Conservation (phyloP, 2,329 filamentous ascomycete species). For the Botrytis sinoallii region DNA sequence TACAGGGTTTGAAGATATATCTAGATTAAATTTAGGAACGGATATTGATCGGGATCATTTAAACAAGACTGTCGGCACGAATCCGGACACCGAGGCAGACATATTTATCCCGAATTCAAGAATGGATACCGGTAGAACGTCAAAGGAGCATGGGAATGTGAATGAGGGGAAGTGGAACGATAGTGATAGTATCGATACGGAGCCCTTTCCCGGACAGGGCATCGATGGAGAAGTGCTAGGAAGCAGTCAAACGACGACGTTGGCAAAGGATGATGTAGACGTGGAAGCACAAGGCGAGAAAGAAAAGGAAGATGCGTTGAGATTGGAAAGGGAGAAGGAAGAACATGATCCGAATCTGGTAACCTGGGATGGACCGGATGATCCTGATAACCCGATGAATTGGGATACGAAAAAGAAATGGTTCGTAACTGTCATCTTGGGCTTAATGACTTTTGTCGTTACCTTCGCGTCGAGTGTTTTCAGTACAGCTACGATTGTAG, state of each 20-base stretch:
- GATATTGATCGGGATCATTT: not conserved
- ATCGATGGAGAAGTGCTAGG: not conserved
- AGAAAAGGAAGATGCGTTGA: not conserved
- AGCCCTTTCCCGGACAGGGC: not conserved
- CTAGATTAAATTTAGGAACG: not conserved
- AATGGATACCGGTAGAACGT: conserved; percentile 1
- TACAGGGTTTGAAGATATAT: not conserved
- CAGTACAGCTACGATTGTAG: conserved; percentile 28
- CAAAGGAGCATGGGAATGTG: not conserved
- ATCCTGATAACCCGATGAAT: conserved; percentile 23
- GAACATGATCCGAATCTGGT: conserved; percentile 20
- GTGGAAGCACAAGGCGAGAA: conserved; percentile 6
- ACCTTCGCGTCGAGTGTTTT: conserved; percentile 37
- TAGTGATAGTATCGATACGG: conserved; percentile 7
- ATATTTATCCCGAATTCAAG: not conserved
- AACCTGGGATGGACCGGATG: conserved; percentile 22
- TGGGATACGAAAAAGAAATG: conserved; percentile 32
- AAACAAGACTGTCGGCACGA: not conserved
- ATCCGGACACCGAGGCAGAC: not conserved
- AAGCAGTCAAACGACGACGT: conserved; percentile 4
- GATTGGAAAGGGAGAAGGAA: not conserved
- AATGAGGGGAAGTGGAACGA: conserved; percentile 1
- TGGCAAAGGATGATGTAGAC: conserved; percentile 8
- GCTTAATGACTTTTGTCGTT: conserved; percentile 38
- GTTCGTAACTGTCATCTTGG: conserved; percentile 32